Evolutionary conservation across 352 stramenopile genomes (phyloP).

Genomic region (Peronospora farinosa): DNA sequence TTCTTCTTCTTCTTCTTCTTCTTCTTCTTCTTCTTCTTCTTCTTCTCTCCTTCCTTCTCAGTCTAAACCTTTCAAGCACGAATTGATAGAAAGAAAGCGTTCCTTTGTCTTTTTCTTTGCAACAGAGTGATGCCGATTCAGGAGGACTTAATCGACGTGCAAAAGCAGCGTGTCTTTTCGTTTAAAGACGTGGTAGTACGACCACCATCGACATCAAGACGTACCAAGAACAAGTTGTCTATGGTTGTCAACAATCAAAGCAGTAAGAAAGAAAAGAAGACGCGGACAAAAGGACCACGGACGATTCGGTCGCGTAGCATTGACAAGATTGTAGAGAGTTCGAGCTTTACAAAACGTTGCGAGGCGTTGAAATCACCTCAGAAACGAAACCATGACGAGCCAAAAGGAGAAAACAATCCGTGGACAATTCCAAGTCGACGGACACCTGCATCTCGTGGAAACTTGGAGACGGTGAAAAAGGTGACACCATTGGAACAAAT

Average conservation of each 20-base stretch:
- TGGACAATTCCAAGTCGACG: not conserved
- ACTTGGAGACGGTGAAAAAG: constrained; percentile 13
- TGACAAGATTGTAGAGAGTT: constrained; percentile 33
- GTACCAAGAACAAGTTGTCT: too few relatives aligned
- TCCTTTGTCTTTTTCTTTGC: too few relatives aligned
- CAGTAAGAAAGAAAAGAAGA: not conserved
- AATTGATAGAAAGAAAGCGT: too few relatives aligned
- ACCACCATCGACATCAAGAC: not conserved
- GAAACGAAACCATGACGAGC: constrained; percentile 15
- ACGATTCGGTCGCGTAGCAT: constrained; percentile 32
- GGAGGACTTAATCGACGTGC: too few relatives aligned
- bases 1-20: too few relatives aligned
- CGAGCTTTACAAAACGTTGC: constrained; percentile 41
- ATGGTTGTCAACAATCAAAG: too few relatives aligned
- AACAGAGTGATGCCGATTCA: too few relatives aligned
- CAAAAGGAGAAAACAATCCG: constrained; percentile 9
- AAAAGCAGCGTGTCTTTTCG: not conserved
- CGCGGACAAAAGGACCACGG: not conserved
- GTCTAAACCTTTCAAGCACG: too few relatives aligned
- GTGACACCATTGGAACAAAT: constrained; percentile 28
- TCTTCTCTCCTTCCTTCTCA: too few relatives aligned
- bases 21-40: too few relatives aligned
- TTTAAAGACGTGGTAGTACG: not conserved
- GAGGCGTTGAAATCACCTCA: constrained; percentile 30
- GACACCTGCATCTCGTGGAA: constrained; percentile 2